Percentiles rank a stretch among this genome's conserved stretches.
Conservation (phyloP, 768 basidiomycete species). For the Naganishia randhawae region DNA sequence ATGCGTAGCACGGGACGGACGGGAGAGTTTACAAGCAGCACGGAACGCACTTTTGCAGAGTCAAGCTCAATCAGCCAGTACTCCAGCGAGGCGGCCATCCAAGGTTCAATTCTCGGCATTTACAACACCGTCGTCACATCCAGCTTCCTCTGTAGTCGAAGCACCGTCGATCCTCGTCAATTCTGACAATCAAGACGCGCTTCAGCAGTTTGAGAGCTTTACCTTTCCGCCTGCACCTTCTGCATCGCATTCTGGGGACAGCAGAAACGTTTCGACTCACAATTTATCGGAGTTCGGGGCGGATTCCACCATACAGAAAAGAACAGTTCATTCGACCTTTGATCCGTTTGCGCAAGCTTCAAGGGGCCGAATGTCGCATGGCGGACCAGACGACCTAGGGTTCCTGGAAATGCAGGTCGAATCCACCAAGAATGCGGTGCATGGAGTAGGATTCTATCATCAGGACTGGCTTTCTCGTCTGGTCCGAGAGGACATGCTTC, state of each 20-base stretch:
- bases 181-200: constrained; percentile 2
- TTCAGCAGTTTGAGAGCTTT: constrained; percentile 18
- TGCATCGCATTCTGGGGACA: background rate
- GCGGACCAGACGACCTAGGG: background rate
- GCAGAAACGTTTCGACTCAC: too few species aligned
- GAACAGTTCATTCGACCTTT: background rate
- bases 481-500: constrained; percentile 15
- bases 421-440: background rate
- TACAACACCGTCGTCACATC: background rate
- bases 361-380: background rate
- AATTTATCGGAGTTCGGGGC: background rate
- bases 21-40: background rate
- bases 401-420: background rate
- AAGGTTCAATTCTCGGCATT: constrained; percentile 47
- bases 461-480: constrained; percentile 18
- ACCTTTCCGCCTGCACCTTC: background rate
- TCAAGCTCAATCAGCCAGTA: background rate
- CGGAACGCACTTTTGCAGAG: constrained; percentile 21
- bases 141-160: background rate
- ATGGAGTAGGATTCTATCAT: constrained; percentile 10
- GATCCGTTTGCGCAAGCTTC: background rate
- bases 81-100: constrained; percentile 38
- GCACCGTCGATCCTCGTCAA: constrained; percentile 15
- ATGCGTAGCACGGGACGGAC: constrained; percentile 37
- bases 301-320: too few species aligned